A percentile compares a stretch with the other conserved stretches of the same genome.
These are phyloP conservation scores for Dacryopinax spathularia DNA, from an alignment of 768 basidiomycete species.

Conservation along the genomic window DNA sequence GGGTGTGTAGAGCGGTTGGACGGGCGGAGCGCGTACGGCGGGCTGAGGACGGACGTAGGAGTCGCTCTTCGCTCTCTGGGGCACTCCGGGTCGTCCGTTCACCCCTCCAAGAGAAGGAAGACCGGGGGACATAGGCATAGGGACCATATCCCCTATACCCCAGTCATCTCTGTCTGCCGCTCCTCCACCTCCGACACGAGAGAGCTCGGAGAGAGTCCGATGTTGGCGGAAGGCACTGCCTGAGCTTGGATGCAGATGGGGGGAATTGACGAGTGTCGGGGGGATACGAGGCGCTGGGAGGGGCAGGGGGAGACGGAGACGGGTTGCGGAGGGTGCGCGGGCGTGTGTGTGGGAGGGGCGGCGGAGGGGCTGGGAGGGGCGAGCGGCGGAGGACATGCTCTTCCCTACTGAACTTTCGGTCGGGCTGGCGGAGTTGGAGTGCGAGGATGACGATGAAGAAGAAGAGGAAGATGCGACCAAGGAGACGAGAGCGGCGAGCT, in stretches of 20 bases:
- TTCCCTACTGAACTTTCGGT: too few species aligned
- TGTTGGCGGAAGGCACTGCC: neutral
- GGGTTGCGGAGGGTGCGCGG: neutral
- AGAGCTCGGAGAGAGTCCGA: neutral
- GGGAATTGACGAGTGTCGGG: slow-evolving; percentile 1
- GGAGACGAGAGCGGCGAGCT: neutral
- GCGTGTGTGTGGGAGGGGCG: neutral
- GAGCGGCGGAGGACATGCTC: neutral
- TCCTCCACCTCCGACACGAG: neutral
- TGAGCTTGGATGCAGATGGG: neutral
- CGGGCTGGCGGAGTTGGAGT: too few species aligned
- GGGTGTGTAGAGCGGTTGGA: neutral
- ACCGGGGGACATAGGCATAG: neutral
- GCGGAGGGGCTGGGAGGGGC: neutral
- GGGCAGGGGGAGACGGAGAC: neutral
- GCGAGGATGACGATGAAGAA: too few species aligned
- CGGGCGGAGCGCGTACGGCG: neutral
- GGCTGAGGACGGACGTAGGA: neutral
- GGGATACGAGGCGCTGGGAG: neutral
- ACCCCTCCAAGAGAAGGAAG: neutral
- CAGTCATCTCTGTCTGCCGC: neutral
- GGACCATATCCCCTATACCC: neutral
- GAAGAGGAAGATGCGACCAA: too few species aligned
- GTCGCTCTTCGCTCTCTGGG: neutral
- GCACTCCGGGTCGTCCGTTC: neutral